A percentile compares a stretch with the other conserved stretches of the same genome.
Evolutionary conservation across 148 eudicot species (phyloP).

Genomic region (Chenopodium suecicum): DNA sequence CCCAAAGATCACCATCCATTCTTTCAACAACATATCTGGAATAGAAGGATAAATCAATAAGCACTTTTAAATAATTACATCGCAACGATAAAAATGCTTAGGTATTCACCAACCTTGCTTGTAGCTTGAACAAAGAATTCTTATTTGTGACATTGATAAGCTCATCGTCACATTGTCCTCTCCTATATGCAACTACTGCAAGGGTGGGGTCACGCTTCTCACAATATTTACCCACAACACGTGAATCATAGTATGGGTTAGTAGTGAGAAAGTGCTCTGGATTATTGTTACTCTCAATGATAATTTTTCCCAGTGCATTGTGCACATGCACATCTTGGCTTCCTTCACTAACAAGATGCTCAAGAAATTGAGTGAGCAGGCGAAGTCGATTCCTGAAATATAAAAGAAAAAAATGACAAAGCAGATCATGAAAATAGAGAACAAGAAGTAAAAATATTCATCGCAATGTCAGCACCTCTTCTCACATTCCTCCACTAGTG

Average conservation of each 20-base stretch:
- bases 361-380: slow-evolving; percentile 86
- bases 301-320: slow-evolving; percentile 97
- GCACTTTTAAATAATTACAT: slow-evolving; percentile 18
- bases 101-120: slow-evolving; percentile 61
- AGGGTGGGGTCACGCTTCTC: slow-evolving; percentile 99
- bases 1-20: slow-evolving; percentile 97
- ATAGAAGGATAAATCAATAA: slow-evolving; percentile 1
- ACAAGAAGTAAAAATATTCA: not conserved
- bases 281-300: slow-evolving; percentile 92
- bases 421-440: slow-evolving; percentile 8
- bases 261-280: slow-evolving; percentile 99
- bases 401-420: slow-evolving; percentile 10
- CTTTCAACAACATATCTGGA: slow-evolving; percentile 91
- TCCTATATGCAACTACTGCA: slow-evolving; percentile 95
- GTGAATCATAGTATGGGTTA: slow-evolving; percentile 95
- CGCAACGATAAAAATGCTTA: not conserved
- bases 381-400: slow-evolving; percentile 90
- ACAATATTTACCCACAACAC: slow-evolving; percentile 96
- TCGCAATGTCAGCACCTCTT: slow-evolving; percentile 51
- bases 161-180: slow-evolving; percentile 99
- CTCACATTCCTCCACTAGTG: slow-evolving; percentile 94
- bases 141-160: slow-evolving; percentile 93
- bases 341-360: slow-evolving; percentile 98
- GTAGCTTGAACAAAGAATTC: slow-evolving; percentile 90
- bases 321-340: slow-evolving; percentile 98